Base-by-base conservation (phyloP, 140 eudicot genomes). In the Anethum foeniculum region DNA sequence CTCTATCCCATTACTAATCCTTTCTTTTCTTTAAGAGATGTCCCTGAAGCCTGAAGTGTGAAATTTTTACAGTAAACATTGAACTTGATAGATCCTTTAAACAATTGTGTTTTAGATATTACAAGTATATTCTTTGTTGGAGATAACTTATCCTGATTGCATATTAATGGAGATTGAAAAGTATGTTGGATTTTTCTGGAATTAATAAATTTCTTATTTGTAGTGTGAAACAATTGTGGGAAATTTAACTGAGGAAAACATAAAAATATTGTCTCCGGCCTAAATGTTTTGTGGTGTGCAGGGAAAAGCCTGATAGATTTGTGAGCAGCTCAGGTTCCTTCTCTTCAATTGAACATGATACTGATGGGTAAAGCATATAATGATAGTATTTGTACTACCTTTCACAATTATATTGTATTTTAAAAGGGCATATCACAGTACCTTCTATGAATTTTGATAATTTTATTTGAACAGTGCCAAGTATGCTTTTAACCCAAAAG, bases 401-500 rank as follows among this genome's bases (percentile, higher is more conserved):
- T 41, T 12, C 2, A 25, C 30, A 2, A 12, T 38, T 32, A 23
- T 76, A 47, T 81, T 65, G 36, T 27, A 11, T 68, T 23, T n/a
- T 84, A 14, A 44, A 43, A 34, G 46, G 72, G 23, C 49, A 32
- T 28, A 34, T 6, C 3, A 46, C 15, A 41, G 16, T 28, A 3
- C 27, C 69, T 60, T 23, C 8, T 60, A 67, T 67, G 6, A 13
- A 30, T 67, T 28, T 68, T 41, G 74, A 67, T 0, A n/a, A 25
- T 75, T 79, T 6, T 32, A 78, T 16, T 77, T 78, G 32, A 36
- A 72, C 86, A 88, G 97, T 30, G 87, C 95, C 32, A 84, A 88
- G 34, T 89, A 54, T 87, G 98, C 99, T 18, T 86, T 95, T 76
- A 92, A 92, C 38, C 99, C 99, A 10, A 95, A 93, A 79, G 97